Percentiles rank a stretch among this genome's conserved stretches.
Conservation (phyloP, 164 flowering plant species). For the Paratinospora sagittata region DNA sequence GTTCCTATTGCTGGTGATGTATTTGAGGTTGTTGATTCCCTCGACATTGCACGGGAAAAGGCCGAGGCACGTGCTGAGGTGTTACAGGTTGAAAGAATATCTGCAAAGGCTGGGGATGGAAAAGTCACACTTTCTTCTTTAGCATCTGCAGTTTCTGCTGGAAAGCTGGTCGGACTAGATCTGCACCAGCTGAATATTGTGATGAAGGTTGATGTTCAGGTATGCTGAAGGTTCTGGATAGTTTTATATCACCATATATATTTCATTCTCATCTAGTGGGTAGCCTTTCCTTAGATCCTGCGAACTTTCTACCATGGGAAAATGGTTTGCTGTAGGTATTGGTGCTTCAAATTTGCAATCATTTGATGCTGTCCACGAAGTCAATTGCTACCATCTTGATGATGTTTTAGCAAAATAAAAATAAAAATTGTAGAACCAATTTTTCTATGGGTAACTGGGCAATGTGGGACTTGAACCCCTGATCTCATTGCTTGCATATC, state of each 20-base stretch:
- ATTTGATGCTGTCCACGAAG: background rate
- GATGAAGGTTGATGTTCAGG: slow-evolving; percentile 95
- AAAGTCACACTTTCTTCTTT: slow-evolving; percentile 84
- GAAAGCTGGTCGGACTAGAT: slow-evolving; percentile 72
- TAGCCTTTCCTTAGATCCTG: background rate
- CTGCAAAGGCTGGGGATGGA: slow-evolving; percentile 82
- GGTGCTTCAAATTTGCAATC: background rate
- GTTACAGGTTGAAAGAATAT: slow-evolving; percentile 52
- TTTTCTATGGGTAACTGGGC: too few relatives aligned
- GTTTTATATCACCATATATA: background rate
- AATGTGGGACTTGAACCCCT: too few relatives aligned
- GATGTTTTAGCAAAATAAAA: background rate
- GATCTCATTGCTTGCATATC: too few relatives aligned
- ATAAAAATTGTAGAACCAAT: background rate
- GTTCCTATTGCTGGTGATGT: slow-evolving; percentile 93
- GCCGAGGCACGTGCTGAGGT: slow-evolving; percentile 61
- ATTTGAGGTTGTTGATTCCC: slow-evolving; percentile 77
- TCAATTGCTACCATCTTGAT: background rate
- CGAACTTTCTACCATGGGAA: background rate
- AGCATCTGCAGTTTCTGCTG: slow-evolving; percentile 74
- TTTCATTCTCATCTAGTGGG: background rate
- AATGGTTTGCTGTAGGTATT: background rate
- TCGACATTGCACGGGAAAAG: slow-evolving; percentile 75
- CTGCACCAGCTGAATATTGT: slow-evolving; percentile 86
- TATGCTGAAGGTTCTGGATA: slow-evolving; percentile 16